phyloP scores from a whole-genome alignment of 225 moss, liverwort and hornwort genomes.

The Pseudisothecium myosuroides region DNA sequence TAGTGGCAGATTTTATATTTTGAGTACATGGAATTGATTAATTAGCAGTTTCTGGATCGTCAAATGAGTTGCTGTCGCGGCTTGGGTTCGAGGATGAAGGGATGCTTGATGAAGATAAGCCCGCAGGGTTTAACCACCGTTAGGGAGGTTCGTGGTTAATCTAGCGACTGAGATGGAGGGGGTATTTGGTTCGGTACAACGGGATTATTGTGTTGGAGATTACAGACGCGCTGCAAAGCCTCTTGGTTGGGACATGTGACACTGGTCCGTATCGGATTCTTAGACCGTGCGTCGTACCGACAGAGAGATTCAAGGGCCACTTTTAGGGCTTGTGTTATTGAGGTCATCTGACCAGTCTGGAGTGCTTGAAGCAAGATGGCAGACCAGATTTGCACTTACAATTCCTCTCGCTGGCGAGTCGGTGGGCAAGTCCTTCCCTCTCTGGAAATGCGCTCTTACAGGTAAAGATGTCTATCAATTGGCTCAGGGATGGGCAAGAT shows the following conservation, averaged over 20 bases:
- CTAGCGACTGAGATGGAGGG: neutral
- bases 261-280: neutral
- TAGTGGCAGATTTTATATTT: conserved; percentile 15
- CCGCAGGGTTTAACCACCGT: neutral
- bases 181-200: neutral
- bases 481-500: neutral
- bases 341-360: neutral
- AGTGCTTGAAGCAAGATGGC: neutral
- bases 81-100: neutral
- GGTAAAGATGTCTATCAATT: neutral
- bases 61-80: neutral
- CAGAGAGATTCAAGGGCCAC: neutral
- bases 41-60: conserved; percentile 9
- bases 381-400: neutral
- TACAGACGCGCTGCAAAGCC: neutral
- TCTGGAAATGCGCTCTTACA: neutral
- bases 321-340: neutral
- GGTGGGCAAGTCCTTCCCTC: neutral
- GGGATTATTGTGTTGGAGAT: neutral
- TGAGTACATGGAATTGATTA: conserved; percentile 13
- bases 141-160: neutral
- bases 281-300: neutral
- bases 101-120: neutral
- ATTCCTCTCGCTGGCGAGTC: neutral
- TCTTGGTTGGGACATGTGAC: neutral